Conservation (phyloP, 768 basidiomycete genomes). For the Collybiopsis confluens region DNA sequence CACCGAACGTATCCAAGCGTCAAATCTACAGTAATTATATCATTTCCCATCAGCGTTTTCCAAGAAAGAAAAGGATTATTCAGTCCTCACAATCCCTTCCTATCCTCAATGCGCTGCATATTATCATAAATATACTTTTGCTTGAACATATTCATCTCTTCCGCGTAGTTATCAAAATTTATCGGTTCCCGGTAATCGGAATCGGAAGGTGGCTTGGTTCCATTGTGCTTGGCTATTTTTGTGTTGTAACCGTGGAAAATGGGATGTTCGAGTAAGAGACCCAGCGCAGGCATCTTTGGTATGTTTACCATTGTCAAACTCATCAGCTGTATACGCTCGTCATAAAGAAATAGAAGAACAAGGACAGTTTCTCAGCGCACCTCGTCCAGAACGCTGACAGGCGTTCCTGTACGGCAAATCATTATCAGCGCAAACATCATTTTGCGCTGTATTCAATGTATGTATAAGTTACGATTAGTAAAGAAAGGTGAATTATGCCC, state of each 20-base stretch:
- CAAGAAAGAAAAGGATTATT: not conserved
- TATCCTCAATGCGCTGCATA: constrained; percentile 83
- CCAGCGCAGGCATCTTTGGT: constrained; percentile 95
- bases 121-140: constrained; percentile 78
- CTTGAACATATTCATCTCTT: constrained; percentile 79
- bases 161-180: constrained; percentile 64
- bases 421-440: constrained; percentile 92
- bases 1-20: constrained; percentile 76
- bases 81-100: constrained; percentile 69
- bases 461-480: constrained; percentile 11
- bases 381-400: constrained; percentile 70
- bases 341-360: not conserved
- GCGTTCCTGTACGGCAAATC: constrained; percentile 69
- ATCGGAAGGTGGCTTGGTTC: constrained; percentile 48
- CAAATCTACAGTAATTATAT: constrained; percentile 51
- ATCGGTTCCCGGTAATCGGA: constrained; percentile 67
- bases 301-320: constrained; percentile 74
- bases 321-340: constrained; percentile 57
- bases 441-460: constrained; percentile 64
- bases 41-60: not conserved
- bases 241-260: constrained; percentile 77
- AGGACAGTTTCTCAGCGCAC: constrained; percentile 28
- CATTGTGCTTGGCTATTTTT: constrained; percentile 44
- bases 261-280: constrained; percentile 85
- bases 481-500: constrained; percentile 20